Evolutionary conservation across 345 rosid genomes (phyloP).

Genomic region (Eutrema japonicum): DNA sequence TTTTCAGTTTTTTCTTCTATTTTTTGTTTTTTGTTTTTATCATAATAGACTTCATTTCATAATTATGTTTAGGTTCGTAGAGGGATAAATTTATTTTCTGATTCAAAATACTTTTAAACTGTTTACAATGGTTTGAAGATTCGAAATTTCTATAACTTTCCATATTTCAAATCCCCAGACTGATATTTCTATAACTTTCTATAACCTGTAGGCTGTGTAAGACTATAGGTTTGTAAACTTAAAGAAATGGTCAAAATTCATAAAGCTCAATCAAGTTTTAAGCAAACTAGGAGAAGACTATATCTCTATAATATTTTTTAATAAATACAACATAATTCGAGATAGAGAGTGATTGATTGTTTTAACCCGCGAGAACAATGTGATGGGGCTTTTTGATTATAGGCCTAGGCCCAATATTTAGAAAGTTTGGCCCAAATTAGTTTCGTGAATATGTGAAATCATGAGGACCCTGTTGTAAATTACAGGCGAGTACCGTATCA

Average conservation of each 20-base stretch:
- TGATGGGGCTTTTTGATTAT: too few species aligned
- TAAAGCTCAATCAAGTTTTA: too few species aligned
- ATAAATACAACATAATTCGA: too few species aligned
- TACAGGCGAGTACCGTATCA: not conserved
- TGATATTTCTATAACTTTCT: not conserved
- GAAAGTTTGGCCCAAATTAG: not conserved
- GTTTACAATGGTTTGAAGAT: not conserved
- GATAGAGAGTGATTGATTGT: too few species aligned
- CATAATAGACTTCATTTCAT: not conserved
- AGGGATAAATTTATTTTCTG: not conserved
- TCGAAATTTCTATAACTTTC: not conserved
- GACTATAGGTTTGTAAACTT: too few species aligned
- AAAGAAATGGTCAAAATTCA: too few species aligned
- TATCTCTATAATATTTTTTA: too few species aligned
- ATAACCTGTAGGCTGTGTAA: too few species aligned
- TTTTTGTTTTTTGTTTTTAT: not conserved
- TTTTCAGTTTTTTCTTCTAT: not conserved
- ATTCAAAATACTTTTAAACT: not conserved
- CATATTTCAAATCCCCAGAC: not conserved
- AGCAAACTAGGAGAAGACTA: too few species aligned
- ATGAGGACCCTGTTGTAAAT: not conserved
- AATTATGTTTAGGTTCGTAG: not conserved
- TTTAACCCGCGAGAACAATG: not conserved
- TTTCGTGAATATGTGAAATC: not conserved
- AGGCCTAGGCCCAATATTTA: not conserved